Base-by-base conservation (phyloP, 2,329 filamentous ascomycete genomes). In the Aureobasidium uvarum region DNA sequence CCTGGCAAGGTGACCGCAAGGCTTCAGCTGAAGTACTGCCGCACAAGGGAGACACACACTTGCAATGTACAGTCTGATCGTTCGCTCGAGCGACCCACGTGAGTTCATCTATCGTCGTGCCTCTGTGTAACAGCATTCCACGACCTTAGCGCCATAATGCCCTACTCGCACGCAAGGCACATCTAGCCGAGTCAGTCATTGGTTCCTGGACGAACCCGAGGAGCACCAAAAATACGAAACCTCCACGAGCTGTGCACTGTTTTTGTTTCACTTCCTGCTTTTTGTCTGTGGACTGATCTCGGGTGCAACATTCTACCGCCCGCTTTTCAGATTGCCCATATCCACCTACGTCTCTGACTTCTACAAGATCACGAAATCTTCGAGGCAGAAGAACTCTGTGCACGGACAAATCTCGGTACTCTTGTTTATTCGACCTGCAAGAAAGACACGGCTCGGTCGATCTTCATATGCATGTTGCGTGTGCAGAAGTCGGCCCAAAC, bases 401-500 rank as follows among this genome's bases (percentile, higher is more conserved):
- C 60, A 63, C 60, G 45, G 60, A 63, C 60, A 36, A 41, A 52
- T 51, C 58, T 62, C 60, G 60, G 36, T 54, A 36, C 60, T 63
- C 60, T 54, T 63, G 46, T 43, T 25, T 31, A 50, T 52, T 51
- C 59, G n/a, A 36, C 14, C 58, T 62, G 58, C 58, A 62, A 62
- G 58, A 62, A 33, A 62, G 45, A 62, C 8, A 62, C 60, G 60
- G 60, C 60, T 54, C 60, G 60, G 60, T 48, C 60, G 60, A 63
- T 63, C 60, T 52, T 54, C 38, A 63, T 52, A 28, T 63, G 48
- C 48, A 54, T 31, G 18, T 54, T 41, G 58, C 58, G 41, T 51
- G 46, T 62, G 58, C 58, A 51, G 33, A 62, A 62, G 58, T 39
- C 31, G 3, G 58, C 20, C 48, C 59, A 43, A 48, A 52, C 31